Evolutionary conservation across 768 basidiomycete genomes (phyloP).

Genomic region (Psilocybe tampanensis): DNA sequence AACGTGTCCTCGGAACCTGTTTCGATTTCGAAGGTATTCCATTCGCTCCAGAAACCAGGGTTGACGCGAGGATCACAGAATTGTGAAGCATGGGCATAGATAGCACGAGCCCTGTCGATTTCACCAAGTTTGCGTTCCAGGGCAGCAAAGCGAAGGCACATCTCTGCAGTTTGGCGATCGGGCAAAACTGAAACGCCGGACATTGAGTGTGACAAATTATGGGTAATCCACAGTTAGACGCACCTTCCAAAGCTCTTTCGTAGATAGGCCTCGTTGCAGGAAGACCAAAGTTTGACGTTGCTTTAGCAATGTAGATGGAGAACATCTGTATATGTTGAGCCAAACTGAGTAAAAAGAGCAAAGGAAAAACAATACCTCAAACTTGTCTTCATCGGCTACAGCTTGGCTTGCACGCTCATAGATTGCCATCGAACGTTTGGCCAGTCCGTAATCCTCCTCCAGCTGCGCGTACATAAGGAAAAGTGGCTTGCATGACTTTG

Average conservation of each 20-base stretch:
- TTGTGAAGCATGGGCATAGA: conserved; percentile 97
- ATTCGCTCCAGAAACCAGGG: conserved; percentile 94
- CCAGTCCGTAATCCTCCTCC: conserved; percentile 94
- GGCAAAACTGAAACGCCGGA: conserved; percentile 59
- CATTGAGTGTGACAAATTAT: background rate
- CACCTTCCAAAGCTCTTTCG: conserved; percentile 86
- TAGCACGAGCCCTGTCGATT: conserved; percentile 95
- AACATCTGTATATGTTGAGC: conserved; percentile 68
- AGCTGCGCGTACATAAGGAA: conserved; percentile 96
- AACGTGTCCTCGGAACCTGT: conserved; percentile 99
- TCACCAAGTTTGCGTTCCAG: conserved; percentile 98
- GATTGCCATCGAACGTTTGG: conserved; percentile 94
- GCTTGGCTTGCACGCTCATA: conserved; percentile 90
- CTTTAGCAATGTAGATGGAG: conserved; percentile 96
- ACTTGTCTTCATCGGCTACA: conserved; percentile 89
- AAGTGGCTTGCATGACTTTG: conserved; percentile 91
- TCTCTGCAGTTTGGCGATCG: conserved; percentile 92
- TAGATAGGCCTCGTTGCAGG: conserved; percentile 97
- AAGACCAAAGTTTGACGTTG: conserved; percentile 92
- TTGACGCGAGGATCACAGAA: conserved; percentile 96
- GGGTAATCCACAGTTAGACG: background rate
- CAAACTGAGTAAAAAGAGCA: background rate
- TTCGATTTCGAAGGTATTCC: conserved; percentile 98
- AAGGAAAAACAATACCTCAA: conserved; percentile 64
- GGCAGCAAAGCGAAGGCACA: conserved; percentile 95